A percentile compares a stretch with the other conserved stretches of the same genome.
Evolutionary conservation across 768 basidiomycete genomes (phyloP).

Genomic region (Termitomyces bulborhizus): DNA sequence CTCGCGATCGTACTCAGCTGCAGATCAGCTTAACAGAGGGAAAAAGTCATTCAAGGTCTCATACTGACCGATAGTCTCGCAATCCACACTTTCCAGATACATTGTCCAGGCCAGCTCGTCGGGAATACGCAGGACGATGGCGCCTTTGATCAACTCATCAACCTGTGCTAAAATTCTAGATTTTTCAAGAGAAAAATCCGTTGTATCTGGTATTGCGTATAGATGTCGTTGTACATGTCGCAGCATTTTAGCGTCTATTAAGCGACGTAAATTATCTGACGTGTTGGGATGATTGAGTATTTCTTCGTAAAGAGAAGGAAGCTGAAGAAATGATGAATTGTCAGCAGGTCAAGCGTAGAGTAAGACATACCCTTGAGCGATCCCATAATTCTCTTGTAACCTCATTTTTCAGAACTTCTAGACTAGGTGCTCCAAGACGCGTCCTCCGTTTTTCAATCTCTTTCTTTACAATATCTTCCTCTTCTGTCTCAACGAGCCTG

Average conservation of each 20-base stretch:
- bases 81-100: conserved; percentile 70
- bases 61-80: conserved; percentile 54
- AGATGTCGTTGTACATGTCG: conserved; percentile 57
- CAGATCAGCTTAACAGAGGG: neutral
- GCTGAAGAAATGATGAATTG: conserved; percentile 29
- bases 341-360: neutral
- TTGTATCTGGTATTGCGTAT: conserved; percentile 45
- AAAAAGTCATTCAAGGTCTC: conserved; percentile 3
- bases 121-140: conserved; percentile 66
- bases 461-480: conserved; percentile 46
- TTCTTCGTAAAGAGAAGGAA: conserved; percentile 70
- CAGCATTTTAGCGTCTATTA: conserved; percentile 72
- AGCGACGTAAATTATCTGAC: conserved; percentile 71
- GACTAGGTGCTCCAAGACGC: conserved; percentile 62
- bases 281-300: conserved; percentile 79
- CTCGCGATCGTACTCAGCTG: conserved; percentile 57
- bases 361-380: conserved; percentile 46
- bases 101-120: conserved; percentile 82
- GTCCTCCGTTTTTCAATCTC: conserved; percentile 77
- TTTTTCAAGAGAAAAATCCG: conserved; percentile 33
- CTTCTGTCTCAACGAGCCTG: conserved; percentile 53
- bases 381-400: conserved; percentile 62
- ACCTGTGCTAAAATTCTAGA: conserved; percentile 50
- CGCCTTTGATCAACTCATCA: conserved; percentile 66
- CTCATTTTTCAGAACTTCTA: conserved; percentile 53